phyloP scores from a whole-genome alignment of 2,329 filamentous ascomycete genomes.

The Aspergillus glaucus region DNA sequence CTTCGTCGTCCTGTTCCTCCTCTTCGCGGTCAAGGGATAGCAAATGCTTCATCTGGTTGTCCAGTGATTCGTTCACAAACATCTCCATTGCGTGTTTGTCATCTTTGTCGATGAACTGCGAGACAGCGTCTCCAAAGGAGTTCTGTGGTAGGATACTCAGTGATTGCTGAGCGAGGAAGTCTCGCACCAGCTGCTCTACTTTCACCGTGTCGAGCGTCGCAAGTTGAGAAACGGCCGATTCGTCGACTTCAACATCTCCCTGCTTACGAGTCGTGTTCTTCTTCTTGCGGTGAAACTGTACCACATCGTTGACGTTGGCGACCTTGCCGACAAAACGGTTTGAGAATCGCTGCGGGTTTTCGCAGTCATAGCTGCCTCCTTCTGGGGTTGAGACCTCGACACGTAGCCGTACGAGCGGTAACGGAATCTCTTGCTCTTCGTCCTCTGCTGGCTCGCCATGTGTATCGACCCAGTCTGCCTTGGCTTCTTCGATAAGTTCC shows the following conservation, averaged over 20 bases:
- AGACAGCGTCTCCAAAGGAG: constrained; percentile 85
- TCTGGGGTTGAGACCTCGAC: constrained; percentile 85
- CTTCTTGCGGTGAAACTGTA: constrained; percentile 90
- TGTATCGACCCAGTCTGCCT: constrained; percentile 70
- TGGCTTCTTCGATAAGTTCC: constrained; percentile 79
- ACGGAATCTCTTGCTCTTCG: constrained; percentile 57
- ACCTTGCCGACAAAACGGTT: constrained; percentile 86
- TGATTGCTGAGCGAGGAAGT: constrained; percentile 80
- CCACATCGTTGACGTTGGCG: constrained; percentile 87
- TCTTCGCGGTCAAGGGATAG: constrained; percentile 61
- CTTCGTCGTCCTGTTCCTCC: constrained; percentile 62
- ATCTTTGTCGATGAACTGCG: constrained; percentile 88
- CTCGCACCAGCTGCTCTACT: constrained; percentile 80
- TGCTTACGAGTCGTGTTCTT: constrained; percentile 45
- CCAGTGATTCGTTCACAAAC: constrained; percentile 67
- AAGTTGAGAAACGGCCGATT: constrained; percentile 55
- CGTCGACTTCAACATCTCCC: constrained; percentile 54
- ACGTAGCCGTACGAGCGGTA: constrained; percentile 80
- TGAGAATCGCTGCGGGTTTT: constrained; percentile 94
- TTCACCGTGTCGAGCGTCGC: constrained; percentile 67
- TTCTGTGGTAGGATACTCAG: constrained; percentile 90
- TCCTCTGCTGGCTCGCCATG: constrained; percentile 59
- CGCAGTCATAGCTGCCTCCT: constrained; percentile 78
- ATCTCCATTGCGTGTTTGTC: constrained; percentile 87
- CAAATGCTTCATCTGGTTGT: constrained; percentile 64